A percentile compares a stretch with the other conserved stretches of the same genome.
phyloP scores from a whole-genome alignment of 352 stramenopile species.

The Pythium chondricola region DNA sequence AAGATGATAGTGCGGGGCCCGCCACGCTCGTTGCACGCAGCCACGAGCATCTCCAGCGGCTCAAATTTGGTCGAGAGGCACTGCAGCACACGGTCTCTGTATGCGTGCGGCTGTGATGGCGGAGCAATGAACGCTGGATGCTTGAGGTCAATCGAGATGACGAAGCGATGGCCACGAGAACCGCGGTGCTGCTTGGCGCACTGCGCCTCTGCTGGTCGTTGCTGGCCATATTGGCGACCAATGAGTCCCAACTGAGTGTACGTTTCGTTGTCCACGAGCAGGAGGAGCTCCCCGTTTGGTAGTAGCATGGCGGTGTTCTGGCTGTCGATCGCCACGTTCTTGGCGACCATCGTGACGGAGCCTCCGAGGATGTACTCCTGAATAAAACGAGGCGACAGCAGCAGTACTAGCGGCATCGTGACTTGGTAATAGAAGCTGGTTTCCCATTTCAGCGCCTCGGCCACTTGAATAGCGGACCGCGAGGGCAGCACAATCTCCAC shows the following conservation, averaged over 20 bases:
- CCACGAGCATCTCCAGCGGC: constrained; percentile 67
- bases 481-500: constrained; percentile 57
- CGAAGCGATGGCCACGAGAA: constrained; percentile 38
- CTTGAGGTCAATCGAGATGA: constrained; percentile 58
- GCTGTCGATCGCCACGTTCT: constrained; percentile 65
- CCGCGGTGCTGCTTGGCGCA: constrained; percentile 12
- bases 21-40: constrained; percentile 62
- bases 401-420: constrained; percentile 35
- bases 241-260: constrained; percentile 72
- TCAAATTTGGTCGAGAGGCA: constrained; percentile 45
- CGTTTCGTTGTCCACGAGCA: constrained; percentile 56
- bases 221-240: constrained; percentile 50
- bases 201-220: constrained; percentile 16
- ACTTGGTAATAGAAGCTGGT: constrained; percentile 82
- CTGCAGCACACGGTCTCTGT: constrained; percentile 32
- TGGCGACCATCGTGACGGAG: constrained; percentile 64
- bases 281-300: constrained; percentile 53
- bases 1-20: constrained; percentile 61
- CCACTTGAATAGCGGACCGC: constrained; percentile 20
- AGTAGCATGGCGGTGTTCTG: constrained; percentile 60
- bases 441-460: constrained; percentile 63
- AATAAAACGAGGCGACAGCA: constrained; percentile 58
- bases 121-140: constrained; percentile 20
- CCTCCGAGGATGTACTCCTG: constrained; percentile 47
- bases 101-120: background rate